Evolutionary conservation across 106 monocot genomes (phyloP).

Genomic region (Phalaenopsis equestris): DNA sequence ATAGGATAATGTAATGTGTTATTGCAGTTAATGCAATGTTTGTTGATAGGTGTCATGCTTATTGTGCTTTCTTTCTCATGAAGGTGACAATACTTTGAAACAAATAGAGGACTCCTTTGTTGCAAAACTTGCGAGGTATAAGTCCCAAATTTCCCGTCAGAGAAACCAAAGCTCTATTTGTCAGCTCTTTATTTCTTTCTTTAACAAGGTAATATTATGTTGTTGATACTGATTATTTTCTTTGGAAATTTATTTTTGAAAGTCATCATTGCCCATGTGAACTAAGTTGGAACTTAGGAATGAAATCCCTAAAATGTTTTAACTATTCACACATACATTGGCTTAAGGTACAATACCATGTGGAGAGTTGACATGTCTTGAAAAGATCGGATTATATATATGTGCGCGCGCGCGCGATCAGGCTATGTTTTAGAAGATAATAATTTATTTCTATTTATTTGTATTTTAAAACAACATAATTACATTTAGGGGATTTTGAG

Average conservation of each 20-base stretch:
- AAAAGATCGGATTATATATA: too few relatives aligned
- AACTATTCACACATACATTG: too few relatives aligned
- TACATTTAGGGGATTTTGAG: background rate
- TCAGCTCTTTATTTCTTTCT: conserved; percentile 47
- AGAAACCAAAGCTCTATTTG: conserved; percentile 37
- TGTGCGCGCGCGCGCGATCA: too few relatives aligned
- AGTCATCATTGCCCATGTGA: background rate
- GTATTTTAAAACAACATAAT: background rate
- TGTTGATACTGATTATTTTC: background rate
- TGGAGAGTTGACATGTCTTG: too few relatives aligned
- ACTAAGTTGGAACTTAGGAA: background rate
- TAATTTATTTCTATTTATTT: background rate
- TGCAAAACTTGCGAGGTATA: conserved; percentile 32
- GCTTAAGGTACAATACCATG: too few relatives aligned
- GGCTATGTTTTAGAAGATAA: too few relatives aligned
- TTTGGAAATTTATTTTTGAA: background rate
- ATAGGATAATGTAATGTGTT: background rate
- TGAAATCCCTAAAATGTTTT: background rate
- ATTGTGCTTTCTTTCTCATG: conserved; percentile 2
- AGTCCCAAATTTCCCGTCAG: conserved; percentile 2
- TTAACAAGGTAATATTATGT: conserved; percentile 43
- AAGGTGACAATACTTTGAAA: conserved; percentile 7
- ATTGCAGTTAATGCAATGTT: background rate
- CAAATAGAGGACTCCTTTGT: conserved; percentile 22
- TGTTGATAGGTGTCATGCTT: background rate